Conservation (phyloP, 257 asterid genomes). For the Anisodus tanguticus region DNA sequence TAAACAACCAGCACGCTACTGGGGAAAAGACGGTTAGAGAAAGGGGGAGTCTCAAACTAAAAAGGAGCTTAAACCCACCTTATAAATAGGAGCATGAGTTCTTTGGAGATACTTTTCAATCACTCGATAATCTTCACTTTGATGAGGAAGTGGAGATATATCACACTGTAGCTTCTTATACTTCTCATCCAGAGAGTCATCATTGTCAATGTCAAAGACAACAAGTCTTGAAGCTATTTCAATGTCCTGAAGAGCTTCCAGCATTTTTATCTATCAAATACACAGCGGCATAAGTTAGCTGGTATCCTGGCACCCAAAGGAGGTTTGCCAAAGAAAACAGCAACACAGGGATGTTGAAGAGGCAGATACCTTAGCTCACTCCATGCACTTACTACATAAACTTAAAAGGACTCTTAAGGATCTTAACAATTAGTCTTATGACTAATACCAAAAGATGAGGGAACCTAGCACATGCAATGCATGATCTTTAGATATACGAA, state of each 20-base stretch:
- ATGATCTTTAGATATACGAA: background rate
- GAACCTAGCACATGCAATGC: constrained; percentile 18
- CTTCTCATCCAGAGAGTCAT: constrained; percentile 79
- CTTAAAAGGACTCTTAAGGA: background rate
- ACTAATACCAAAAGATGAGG: constrained; percentile 15
- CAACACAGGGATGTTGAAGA: background rate
- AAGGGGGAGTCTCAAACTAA: background rate
- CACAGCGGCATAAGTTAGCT: background rate
- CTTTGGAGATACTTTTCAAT: constrained; percentile 81
- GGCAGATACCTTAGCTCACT: background rate
- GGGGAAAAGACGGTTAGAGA: background rate
- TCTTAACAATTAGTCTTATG: background rate
- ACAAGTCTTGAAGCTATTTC: constrained; percentile 94
- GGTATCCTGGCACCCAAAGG: background rate
- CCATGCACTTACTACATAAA: constrained; percentile 1
- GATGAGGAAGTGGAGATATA: constrained; percentile 78
- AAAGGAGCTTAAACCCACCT: constrained; percentile 51
- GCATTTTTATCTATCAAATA: constrained; percentile 82
- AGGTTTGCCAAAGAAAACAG: background rate
- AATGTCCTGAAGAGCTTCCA: constrained; percentile 98
- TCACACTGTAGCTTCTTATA: constrained; percentile 73
- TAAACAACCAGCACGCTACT: background rate
- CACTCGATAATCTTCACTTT: constrained; percentile 75
- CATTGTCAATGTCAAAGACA: constrained; percentile 72
- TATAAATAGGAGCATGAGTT: constrained; percentile 98